phyloP scores from a whole-genome alignment of 2,329 filamentous ascomycete species.

The Cladophialophora yegresii region DNA sequence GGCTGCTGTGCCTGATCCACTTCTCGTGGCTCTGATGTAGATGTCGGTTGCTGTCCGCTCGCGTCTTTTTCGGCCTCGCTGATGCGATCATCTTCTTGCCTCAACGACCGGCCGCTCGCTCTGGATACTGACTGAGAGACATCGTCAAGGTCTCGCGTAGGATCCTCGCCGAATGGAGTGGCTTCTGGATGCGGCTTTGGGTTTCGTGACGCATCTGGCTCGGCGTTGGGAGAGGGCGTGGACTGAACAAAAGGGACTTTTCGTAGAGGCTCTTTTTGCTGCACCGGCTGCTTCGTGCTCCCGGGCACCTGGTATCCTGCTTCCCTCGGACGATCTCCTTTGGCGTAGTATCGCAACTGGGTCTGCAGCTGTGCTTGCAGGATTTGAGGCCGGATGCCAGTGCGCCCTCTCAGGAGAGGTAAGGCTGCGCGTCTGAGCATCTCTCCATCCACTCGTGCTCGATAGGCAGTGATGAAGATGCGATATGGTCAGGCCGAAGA shows the following conservation, averaged over 20 bases:
- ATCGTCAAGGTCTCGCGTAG: constrained; percentile 27
- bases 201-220: not conserved
- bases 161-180: constrained; percentile 25
- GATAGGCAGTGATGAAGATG: not conserved
- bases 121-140: constrained; percentile 27
- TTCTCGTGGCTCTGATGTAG: not conserved
- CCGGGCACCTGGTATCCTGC: constrained; percentile 34
- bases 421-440: constrained; percentile 52
- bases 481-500: not conserved
- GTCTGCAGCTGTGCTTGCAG: constrained; percentile 42
- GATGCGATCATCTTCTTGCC: constrained; percentile 5
- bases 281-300: constrained; percentile 10
- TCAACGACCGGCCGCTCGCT: constrained; percentile 22
- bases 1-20: constrained; percentile 58
- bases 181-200: constrained; percentile 3
- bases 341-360: constrained; percentile 44
- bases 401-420: constrained; percentile 48
- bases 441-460: constrained; percentile 27
- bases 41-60: not conserved
- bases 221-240: constrained; percentile 12
- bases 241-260: constrained; percentile 20
- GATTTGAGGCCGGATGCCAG: constrained; percentile 38
- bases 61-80: not conserved
- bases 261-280: constrained; percentile 23
- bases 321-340: constrained; percentile 41